A percentile compares a stretch with the other conserved stretches of the same genome.
Conservation (phyloP, 192 early-diverging fungal genomes). For the Gorgonomyces haynaldii region DNA sequence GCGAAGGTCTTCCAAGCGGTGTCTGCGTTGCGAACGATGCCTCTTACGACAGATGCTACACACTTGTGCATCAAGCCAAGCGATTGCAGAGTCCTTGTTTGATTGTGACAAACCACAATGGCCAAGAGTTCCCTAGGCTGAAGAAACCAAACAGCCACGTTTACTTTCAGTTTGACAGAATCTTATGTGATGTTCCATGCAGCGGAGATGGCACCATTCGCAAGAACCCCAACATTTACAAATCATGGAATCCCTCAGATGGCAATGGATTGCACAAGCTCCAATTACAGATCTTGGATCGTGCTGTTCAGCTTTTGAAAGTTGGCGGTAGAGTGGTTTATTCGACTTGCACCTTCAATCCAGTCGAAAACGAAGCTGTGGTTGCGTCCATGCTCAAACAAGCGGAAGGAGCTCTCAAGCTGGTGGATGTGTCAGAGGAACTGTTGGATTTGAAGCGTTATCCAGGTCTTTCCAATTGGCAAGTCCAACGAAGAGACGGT, state of each 20-base stretch:
- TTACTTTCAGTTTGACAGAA: conserved; percentile 78
- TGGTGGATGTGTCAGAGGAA: conserved; percentile 78
- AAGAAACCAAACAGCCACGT: conserved; percentile 3
- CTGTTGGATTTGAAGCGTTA: conserved; percentile 69
- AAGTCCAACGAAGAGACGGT: conserved; percentile 58
- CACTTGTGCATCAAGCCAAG: conserved; percentile 93
- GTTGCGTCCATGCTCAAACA: conserved; percentile 68
- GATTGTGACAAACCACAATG: conserved; percentile 94
- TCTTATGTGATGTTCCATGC: conserved; percentile 95
- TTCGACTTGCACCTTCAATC: conserved; percentile 97
- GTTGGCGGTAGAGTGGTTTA: conserved; percentile 89
- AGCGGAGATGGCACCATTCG: conserved; percentile 94
- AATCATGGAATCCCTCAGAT: conserved; percentile 63
- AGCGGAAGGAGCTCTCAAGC: conserved; percentile 54
- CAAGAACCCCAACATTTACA: conserved; percentile 91
- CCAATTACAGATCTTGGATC: conserved; percentile 79
- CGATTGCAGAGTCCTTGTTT: conserved; percentile 85
- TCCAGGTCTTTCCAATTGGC: conserved; percentile 80
- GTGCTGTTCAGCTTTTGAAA: conserved; percentile 79
- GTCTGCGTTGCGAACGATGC: conserved; percentile 96
- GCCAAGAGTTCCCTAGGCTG: conserved; percentile 61
- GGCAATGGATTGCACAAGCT: conserved; percentile 72
- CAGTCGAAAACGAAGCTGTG: conserved; percentile 94
- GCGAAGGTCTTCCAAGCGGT: conserved; percentile 36
- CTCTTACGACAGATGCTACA: conserved; percentile 78